These are phyloP conservation scores for Trametes sp. DNA, from an alignment of 1,284 basidiomycete species.

Conservation along the genomic window DNA sequence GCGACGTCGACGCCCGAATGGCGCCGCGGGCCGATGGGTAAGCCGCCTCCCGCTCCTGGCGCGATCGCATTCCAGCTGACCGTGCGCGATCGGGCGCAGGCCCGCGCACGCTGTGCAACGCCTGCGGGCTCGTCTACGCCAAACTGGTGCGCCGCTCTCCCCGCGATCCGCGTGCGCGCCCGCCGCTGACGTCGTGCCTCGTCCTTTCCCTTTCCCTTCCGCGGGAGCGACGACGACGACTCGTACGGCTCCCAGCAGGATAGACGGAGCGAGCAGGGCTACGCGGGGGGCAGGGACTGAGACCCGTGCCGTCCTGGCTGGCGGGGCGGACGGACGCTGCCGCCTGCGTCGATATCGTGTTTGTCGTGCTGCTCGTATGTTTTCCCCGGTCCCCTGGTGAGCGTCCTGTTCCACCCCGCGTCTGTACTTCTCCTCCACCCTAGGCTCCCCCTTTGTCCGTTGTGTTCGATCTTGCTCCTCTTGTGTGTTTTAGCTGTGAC, in stretches of 20 bases:
- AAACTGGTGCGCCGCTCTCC: slow-evolving; percentile 63
- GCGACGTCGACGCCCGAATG: slow-evolving; percentile 88
- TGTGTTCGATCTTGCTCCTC: slow-evolving; percentile 7
- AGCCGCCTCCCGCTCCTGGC: slow-evolving; percentile 29
- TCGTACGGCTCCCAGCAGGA: slow-evolving; percentile 46
- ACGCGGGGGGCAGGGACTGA: slow-evolving; percentile 36
- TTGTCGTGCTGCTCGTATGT: not conserved
- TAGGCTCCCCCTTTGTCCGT: not conserved
- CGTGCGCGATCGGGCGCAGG: slow-evolving; percentile 51
- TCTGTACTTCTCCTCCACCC: not conserved
- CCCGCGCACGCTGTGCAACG: slow-evolving; percentile 78
- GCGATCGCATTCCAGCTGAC: too few species aligned
- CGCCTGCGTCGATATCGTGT: not conserved
- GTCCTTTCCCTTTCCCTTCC: not conserved
- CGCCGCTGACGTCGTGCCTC: slow-evolving; percentile 7
- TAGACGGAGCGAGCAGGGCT: slow-evolving; percentile 41
- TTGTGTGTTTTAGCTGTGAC: slow-evolving; percentile 8
- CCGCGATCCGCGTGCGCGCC: not conserved
- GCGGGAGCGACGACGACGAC: slow-evolving; percentile 45
- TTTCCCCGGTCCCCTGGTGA: not conserved
- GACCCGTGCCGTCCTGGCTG: not conserved
- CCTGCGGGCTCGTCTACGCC: slow-evolving; percentile 81
- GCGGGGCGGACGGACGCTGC: not conserved
- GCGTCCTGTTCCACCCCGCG: not conserved
- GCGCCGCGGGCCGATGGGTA: slow-evolving; percentile 81